Conservation (phyloP, 345 rosid genomes). For the Hypericum perforatum region DNA sequence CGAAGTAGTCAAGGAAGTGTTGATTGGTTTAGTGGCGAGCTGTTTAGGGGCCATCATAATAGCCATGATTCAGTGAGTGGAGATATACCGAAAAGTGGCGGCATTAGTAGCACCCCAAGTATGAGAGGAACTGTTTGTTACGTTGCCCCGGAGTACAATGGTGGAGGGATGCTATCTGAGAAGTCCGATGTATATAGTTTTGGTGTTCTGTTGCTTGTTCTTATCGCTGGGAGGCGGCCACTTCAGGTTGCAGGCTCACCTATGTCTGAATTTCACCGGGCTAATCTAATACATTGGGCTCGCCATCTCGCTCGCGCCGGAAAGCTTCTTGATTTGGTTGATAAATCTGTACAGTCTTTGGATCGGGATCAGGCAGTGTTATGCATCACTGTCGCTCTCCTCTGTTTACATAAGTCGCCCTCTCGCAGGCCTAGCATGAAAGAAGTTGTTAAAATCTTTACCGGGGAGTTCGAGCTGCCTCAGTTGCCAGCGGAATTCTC, state of each 20-base stretch:
- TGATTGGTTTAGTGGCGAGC: conserved; percentile 82
- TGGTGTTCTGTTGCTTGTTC: conserved; percentile 65
- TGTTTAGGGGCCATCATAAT: conserved; percentile 38
- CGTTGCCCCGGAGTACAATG: conserved; percentile 83
- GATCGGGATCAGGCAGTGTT: conserved; percentile 64
- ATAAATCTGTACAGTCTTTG: conserved; percentile 38
- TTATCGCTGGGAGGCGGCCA: conserved; percentile 81
- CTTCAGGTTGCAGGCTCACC: conserved; percentile 69
- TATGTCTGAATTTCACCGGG: conserved; percentile 67
- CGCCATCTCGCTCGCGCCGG: conserved; percentile 64
- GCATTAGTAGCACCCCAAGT: conserved; percentile 83
- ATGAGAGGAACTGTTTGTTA: conserved; percentile 97
- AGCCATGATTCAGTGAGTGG: conserved; percentile 65
- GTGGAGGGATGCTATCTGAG: conserved; percentile 59
- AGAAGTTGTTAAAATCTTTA: conserved; percentile 69
- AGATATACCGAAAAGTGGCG: conserved; percentile 65
- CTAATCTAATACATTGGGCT: conserved; percentile 88
- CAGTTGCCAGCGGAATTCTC: conserved; percentile 69
- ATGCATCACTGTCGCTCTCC: conserved; percentile 69
- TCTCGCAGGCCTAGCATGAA: conserved; percentile 61
- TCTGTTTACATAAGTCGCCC: conserved; percentile 81
- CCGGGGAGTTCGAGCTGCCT: conserved; percentile 44
- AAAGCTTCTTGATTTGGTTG: conserved; percentile 73
- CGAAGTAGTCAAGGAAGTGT: conserved; percentile 54
- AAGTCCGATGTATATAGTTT: conserved; percentile 87